phyloP scores from a whole-genome alignment of 495 filamentous ascomycete species.

The Durotheca rogersii region DNA sequence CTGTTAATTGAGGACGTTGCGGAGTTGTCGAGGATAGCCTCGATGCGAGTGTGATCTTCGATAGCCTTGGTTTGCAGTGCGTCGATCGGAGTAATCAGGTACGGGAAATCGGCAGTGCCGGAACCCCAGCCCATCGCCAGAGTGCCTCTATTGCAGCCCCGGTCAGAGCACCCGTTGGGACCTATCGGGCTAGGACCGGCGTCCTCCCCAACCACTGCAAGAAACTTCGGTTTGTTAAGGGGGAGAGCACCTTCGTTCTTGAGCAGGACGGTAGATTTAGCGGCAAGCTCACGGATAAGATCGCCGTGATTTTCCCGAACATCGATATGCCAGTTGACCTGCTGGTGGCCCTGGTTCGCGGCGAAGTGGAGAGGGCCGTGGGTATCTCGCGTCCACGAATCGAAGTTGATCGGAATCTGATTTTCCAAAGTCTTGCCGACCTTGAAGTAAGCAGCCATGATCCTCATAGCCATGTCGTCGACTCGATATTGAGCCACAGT shows the following conservation, averaged over 20 bases:
- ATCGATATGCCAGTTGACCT: slow-evolving; percentile 83
- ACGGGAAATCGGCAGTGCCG: slow-evolving; percentile 87
- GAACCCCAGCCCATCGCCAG: slow-evolving; percentile 95
- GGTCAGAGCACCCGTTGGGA: slow-evolving; percentile 82
- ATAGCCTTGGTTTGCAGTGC: slow-evolving; percentile 77
- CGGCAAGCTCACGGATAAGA: slow-evolving; percentile 71
- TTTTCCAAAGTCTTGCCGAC: slow-evolving; percentile 66
- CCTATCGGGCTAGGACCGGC: slow-evolving; percentile 75
- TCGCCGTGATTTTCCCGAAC: slow-evolving; percentile 73
- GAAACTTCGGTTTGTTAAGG: slow-evolving; percentile 69
- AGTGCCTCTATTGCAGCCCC: slow-evolving; percentile 83
- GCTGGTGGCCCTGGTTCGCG: slow-evolving; percentile 58
- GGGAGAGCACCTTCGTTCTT: slow-evolving; percentile 85
- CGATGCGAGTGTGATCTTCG: slow-evolving; percentile 61
- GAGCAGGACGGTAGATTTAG: slow-evolving; percentile 78
- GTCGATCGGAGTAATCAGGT: slow-evolving; percentile 81
- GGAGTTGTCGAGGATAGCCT: slow-evolving; percentile 76
- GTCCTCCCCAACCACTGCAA: slow-evolving; percentile 84
- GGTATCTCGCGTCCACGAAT: slow-evolving; percentile 79
- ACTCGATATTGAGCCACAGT: slow-evolving; percentile 88
- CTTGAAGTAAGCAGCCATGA: slow-evolving; percentile 92
- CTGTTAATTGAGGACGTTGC: slow-evolving; percentile 55
- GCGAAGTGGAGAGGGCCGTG: slow-evolving; percentile 66
- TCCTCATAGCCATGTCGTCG: slow-evolving; percentile 89
- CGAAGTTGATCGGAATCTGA: slow-evolving; percentile 75